Conservation (phyloP, 495 filamentous ascomycete genomes). For the Halenospora varia region DNA sequence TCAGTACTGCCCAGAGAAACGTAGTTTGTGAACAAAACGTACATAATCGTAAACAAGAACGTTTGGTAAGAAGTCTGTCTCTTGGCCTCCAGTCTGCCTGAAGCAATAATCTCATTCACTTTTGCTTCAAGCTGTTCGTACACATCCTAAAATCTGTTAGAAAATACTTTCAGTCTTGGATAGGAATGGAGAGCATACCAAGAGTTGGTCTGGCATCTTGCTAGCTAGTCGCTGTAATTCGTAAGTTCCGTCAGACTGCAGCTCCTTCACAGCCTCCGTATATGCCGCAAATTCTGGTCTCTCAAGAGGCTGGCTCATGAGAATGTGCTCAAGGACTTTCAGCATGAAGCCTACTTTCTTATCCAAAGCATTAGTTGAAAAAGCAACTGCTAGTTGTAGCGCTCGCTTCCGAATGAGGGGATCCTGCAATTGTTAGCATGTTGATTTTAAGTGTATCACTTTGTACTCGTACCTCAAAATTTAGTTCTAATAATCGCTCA, state of each 20-base stretch:
- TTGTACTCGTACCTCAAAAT: constrained; percentile 45
- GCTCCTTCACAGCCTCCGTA: constrained; percentile 85
- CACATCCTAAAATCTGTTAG: constrained; percentile 49
- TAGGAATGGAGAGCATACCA: constrained; percentile 26
- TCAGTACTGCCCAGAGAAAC: constrained; percentile 10
- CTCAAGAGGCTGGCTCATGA: constrained; percentile 71
- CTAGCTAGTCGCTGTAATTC: constrained; percentile 86
- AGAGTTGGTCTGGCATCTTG: constrained; percentile 84
- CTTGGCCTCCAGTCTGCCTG: constrained; percentile 71
- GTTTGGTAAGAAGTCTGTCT: constrained; percentile 61
- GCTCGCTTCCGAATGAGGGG: constrained; percentile 81
- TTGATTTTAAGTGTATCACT: neutral
- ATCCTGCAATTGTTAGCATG: constrained; percentile 48
- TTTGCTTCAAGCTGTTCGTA: constrained; percentile 83
- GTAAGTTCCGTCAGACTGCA: constrained; percentile 75
- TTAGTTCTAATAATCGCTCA: constrained; percentile 63
- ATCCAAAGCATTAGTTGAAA: constrained; percentile 78
- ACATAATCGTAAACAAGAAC: constrained; percentile 85
- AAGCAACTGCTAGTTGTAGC: constrained; percentile 77
- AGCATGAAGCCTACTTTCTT: constrained; percentile 75
- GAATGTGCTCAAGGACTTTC: constrained; percentile 82
- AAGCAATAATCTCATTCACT: constrained; percentile 73
- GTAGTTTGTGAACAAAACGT: constrained; percentile 36
- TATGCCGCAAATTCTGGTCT: constrained; percentile 65
- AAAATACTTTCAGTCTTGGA: neutral